Conservation (phyloP, 805 yeast genomes). For the Saturnispora sekii region DNA sequence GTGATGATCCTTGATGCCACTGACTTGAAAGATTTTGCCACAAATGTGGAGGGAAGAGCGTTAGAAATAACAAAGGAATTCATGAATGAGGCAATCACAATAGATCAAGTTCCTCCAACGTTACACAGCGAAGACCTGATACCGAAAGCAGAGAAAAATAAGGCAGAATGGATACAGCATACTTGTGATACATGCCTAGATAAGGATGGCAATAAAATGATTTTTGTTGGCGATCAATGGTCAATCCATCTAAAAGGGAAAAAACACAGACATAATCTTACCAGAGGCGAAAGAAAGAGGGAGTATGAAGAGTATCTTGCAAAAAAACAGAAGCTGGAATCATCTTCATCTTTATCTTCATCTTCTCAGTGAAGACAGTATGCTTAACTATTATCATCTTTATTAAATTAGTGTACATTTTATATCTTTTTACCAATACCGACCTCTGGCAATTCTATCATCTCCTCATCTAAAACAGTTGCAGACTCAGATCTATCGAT, state of each 20-base stretch:
- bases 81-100: slow-evolving; percentile 8
- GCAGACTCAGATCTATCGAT: not conserved
- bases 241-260: slow-evolving; percentile 56
- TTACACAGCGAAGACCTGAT: slow-evolving; percentile 10
- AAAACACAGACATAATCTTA: slow-evolving; percentile 50
- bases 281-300: slow-evolving; percentile 39
- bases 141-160: slow-evolving; percentile 8
- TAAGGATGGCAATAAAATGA: slow-evolving; percentile 36
- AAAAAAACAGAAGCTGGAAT: not conserved
- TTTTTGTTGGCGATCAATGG: slow-evolving; percentile 72
- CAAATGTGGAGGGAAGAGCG: slow-evolving; percentile 49
- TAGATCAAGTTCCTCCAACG: slow-evolving; percentile 15
- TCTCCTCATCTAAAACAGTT: slow-evolving; percentile 2
- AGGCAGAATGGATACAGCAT: slow-evolving; percentile 51
- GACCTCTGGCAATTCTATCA: not conserved
- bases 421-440: too few relatives aligned
- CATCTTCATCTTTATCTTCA: too few relatives aligned
- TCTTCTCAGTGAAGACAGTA: too few relatives aligned
- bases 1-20: slow-evolving; percentile 70
- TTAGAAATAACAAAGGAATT: slow-evolving; percentile 32
- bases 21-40: slow-evolving; percentile 52
- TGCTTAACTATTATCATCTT: too few relatives aligned
- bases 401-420: too few relatives aligned
- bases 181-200: slow-evolving; percentile 59
- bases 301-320: slow-evolving; percentile 39